phyloP scores from a whole-genome alignment of 2,329 filamentous ascomycete species.

The Pleurostoma richardsiae region DNA sequence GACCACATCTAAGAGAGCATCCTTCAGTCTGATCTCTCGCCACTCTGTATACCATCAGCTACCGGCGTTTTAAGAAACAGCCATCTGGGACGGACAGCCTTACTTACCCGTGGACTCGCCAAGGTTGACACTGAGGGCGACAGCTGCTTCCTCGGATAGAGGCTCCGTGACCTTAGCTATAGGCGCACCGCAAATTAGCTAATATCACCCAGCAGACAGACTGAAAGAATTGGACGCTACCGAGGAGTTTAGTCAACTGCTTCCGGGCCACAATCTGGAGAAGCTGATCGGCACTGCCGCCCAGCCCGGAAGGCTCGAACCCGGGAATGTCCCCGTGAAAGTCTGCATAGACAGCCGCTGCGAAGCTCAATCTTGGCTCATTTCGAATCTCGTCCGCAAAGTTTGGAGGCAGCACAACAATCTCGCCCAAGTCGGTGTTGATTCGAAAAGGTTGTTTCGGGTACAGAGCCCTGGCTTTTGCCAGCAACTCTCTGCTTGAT shows the following conservation, averaged over 20 bases:
- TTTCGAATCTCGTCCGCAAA: constrained; percentile 6
- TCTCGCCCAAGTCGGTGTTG: constrained; percentile 3
- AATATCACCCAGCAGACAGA: background rate
- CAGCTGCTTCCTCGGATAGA: constrained; percentile 3
- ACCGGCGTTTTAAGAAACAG: background rate
- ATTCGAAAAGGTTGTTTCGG: constrained; percentile 1
- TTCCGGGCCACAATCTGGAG: constrained; percentile 2
- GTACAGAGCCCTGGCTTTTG: too few species aligned
- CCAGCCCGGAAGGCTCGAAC: background rate
- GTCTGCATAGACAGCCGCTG: background rate
- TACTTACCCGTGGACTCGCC: constrained; percentile 2
- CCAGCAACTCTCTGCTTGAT: too few species aligned
- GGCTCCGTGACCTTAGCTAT: constrained; percentile 1
- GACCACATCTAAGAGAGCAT: constrained; percentile 31
- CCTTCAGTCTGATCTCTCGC: constrained; percentile 1
- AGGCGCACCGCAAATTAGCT: background rate
- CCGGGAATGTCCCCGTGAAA: background rate
- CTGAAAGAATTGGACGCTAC: background rate
- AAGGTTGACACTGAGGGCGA: background rate
- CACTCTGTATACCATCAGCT: constrained; percentile 2
- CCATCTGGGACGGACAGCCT: background rate
- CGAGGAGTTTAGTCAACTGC: constrained; percentile 2
- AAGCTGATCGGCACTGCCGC: background rate
- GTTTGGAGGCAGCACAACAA: constrained; percentile 2
- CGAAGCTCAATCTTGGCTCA: constrained; percentile 3